Conservation (phyloP, 371 early-diverging fungal genomes). For the Rhizopus microsporus region DNA sequence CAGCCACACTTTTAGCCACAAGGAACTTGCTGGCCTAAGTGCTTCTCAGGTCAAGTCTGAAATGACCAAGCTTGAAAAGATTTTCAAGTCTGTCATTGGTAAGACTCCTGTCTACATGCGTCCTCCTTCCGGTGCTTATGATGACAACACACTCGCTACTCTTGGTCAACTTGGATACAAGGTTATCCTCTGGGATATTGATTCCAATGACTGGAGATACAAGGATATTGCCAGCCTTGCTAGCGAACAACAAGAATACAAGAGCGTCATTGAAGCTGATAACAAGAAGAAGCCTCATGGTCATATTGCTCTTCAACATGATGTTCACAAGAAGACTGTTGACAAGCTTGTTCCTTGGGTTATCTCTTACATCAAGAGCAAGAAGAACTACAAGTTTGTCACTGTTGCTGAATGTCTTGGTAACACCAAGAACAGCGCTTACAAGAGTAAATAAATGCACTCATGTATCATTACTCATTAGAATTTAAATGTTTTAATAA, state of each 20-base stretch:
- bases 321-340: constrained; percentile 52
- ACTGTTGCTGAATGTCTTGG: constrained; percentile 50
- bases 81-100: constrained; percentile 26
- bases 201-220: constrained; percentile 35
- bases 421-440: constrained; percentile 26
- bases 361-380: constrained; percentile 40
- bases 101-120: constrained; percentile 31
- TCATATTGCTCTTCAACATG: constrained; percentile 34
- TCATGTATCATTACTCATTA: no score
- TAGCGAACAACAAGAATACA: constrained; percentile 18
- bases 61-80: constrained; percentile 25
- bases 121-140: constrained; percentile 28
- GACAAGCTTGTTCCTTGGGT: constrained; percentile 41
- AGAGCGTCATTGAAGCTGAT: constrained; percentile 27
- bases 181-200: constrained; percentile 32
- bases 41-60: constrained; percentile 19
- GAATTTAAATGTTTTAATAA: no score
- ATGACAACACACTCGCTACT: constrained; percentile 17
- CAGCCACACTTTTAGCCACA: constrained; percentile 51
- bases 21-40: constrained; percentile 27
- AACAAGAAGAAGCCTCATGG: constrained; percentile 24
- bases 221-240: constrained; percentile 7
- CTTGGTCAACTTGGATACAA: constrained; percentile 26
- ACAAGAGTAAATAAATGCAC: constrained; percentile 13
- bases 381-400: constrained; percentile 44